A percentile compares a stretch with the other conserved stretches of the same genome.
These are phyloP conservation scores for Bipolaris oryzae DNA, from an alignment of 2,329 filamentous ascomycete species.

Conservation along the genomic window DNA sequence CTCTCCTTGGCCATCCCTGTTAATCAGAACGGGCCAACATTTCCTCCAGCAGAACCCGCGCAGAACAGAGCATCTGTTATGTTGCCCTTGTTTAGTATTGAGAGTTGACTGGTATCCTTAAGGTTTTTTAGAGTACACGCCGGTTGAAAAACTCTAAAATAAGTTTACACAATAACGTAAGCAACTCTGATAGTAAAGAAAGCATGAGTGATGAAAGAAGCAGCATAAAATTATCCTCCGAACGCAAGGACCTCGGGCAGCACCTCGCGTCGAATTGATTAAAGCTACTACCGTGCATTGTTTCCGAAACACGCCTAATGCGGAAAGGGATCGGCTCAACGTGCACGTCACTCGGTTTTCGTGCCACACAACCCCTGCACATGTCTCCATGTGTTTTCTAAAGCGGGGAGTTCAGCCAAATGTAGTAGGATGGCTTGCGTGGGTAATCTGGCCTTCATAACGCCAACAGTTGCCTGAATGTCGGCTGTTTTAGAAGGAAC, in stretches of 20 bases:
- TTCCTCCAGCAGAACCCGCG: neutral
- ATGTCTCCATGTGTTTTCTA: neutral
- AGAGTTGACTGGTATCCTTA: neutral
- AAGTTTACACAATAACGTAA: neutral
- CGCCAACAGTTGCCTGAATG: neutral
- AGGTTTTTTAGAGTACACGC: neutral
- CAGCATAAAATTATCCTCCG: neutral
- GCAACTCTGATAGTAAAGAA: neutral
- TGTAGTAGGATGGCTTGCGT: neutral
- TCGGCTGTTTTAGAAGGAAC: neutral
- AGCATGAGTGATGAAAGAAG: neutral
- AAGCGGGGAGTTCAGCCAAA: neutral
- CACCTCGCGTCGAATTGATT: slow-evolving; percentile 4
- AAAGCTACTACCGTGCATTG: slow-evolving; percentile 6
- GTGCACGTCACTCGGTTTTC: neutral
- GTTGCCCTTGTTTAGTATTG: neutral
- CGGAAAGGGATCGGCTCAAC: neutral
- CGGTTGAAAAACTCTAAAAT: neutral
- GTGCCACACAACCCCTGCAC: neutral
- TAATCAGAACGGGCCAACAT: neutral
- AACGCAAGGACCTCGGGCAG: slow-evolving; percentile 1
- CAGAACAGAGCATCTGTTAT: neutral
- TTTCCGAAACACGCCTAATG: neutral
- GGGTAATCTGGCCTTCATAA: neutral
- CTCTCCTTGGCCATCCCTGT: neutral